These are phyloP conservation scores for Corylus americana DNA, from an alignment of 306 rosid species.

Conservation along the genomic window DNA sequence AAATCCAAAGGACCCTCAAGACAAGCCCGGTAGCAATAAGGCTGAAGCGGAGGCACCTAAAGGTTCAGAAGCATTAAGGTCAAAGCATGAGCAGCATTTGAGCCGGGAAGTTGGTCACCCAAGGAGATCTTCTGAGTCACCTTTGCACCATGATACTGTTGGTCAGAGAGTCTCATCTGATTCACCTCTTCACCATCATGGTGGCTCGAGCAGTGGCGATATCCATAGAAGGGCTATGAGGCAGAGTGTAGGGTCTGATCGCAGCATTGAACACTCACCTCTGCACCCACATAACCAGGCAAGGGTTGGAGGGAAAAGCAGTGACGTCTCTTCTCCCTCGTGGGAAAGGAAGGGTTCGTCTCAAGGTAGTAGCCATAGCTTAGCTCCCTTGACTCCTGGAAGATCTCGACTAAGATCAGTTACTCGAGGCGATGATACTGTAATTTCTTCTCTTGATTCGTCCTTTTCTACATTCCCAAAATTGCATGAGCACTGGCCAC, in stretches of 20 bases:
- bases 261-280: slow-evolving; percentile 78
- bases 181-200: slow-evolving; percentile 35
- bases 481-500: not conserved
- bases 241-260: slow-evolving; percentile 55
- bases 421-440: slow-evolving; percentile 63
- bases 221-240: slow-evolving; percentile 49
- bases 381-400: slow-evolving; percentile 48
- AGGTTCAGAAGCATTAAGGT: slow-evolving; percentile 26
- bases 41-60: not conserved
- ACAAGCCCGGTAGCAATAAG: slow-evolving; percentile 11
- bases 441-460: slow-evolving; percentile 34
- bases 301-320: slow-evolving; percentile 56
- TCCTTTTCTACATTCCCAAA: not conserved
- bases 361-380: slow-evolving; percentile 57
- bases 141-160: slow-evolving; percentile 48
- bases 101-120: slow-evolving; percentile 59
- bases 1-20: slow-evolving; percentile 83
- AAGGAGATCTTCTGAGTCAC: slow-evolving; percentile 52
- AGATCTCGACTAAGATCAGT: slow-evolving; percentile 65
- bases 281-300: slow-evolving; percentile 65
- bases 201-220: slow-evolving; percentile 52
- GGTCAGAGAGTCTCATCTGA: slow-evolving; percentile 45
- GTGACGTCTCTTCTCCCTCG: slow-evolving; percentile 43
- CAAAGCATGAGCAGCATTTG: slow-evolving; percentile 41
- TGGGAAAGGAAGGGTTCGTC: slow-evolving; percentile 65